phyloP scores from a whole-genome alignment of 139 green algal species.

The Closterium sp. region DNA sequence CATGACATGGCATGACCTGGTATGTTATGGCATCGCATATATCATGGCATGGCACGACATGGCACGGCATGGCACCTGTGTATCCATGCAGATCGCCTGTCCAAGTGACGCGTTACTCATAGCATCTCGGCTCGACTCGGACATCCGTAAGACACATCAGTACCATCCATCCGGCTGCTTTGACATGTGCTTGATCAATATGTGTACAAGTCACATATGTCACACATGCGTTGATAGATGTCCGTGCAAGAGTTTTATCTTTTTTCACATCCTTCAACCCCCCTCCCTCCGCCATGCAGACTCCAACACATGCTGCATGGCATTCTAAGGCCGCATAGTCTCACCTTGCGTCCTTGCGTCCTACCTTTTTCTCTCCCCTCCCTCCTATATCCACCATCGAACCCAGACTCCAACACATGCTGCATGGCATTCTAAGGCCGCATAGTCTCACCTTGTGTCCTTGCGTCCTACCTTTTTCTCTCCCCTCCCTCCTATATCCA shows the following conservation, averaged over 20 bases:
- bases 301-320: conserved; percentile 75
- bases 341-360: conserved; percentile 20
- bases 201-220: too few species aligned
- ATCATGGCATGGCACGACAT: conserved; percentile 70
- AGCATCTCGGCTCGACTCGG: conserved; percentile 77
- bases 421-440: not conserved
- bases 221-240: not conserved
- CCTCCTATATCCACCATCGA: too few species aligned
- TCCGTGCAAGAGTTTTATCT: not conserved
- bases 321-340: conserved; percentile 81
- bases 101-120: conserved; percentile 77
- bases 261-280: not conserved
- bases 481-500: too few species aligned
- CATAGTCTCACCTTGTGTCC: too few species aligned
- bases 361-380: too few species aligned
- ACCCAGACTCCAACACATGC: not conserved
- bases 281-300: conserved; percentile 55
- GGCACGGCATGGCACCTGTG: conserved; percentile 74
- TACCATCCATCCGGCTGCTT: too few species aligned
- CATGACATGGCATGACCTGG: not conserved
- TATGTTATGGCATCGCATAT: conserved; percentile 26
- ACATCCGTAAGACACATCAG: conserved; percentile 18
- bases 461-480: too few species aligned
- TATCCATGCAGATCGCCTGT: conserved; percentile 77
- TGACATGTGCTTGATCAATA: too few species aligned